A percentile compares a stretch with the other conserved stretches of the same genome.
Evolutionary conservation across 768 basidiomycete species (phyloP).

Genomic region (Serendipita vermifera): DNA sequence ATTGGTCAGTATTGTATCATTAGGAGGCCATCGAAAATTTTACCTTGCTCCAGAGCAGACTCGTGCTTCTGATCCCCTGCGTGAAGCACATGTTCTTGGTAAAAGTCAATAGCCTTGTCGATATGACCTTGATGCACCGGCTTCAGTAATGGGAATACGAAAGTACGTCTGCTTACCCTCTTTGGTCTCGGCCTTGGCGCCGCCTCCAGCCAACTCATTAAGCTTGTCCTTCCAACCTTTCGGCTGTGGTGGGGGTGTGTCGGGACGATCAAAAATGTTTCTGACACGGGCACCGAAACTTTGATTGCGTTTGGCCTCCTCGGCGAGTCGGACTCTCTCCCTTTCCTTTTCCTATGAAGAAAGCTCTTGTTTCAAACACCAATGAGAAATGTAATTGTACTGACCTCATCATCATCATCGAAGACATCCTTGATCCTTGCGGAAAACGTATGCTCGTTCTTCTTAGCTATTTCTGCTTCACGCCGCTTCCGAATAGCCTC

Average conservation of each 20-base stretch:
- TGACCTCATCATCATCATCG: not conserved
- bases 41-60: conserved; percentile 27
- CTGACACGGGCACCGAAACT: not conserved
- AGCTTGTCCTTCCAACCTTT: conserved; percentile 19
- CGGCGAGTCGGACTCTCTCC: not conserved
- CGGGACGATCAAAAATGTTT: not conserved
- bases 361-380: not conserved
- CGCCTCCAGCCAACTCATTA: conserved; percentile 24
- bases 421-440: not conserved
- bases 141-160: not conserved
- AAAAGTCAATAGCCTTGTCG: conserved; percentile 31
- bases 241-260: not conserved
- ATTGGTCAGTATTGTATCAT: too few relatives aligned
- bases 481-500: not conserved
- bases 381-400: not conserved
- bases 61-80: conserved; percentile 30
- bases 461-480: not conserved
- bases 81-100: conserved; percentile 31
- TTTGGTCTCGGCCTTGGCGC: conserved; percentile 25
- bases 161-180: conserved; percentile 21
- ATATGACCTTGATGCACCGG: conserved; percentile 21
- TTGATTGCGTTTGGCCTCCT: not conserved
- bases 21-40: not conserved
- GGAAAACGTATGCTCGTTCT: not conserved
- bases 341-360: not conserved